Percentiles rank a stretch among this genome's conserved stretches.
These are phyloP conservation scores for Fragaria ananassa DNA, from an alignment of 306 rosid species.

Conservation along the genomic window DNA sequence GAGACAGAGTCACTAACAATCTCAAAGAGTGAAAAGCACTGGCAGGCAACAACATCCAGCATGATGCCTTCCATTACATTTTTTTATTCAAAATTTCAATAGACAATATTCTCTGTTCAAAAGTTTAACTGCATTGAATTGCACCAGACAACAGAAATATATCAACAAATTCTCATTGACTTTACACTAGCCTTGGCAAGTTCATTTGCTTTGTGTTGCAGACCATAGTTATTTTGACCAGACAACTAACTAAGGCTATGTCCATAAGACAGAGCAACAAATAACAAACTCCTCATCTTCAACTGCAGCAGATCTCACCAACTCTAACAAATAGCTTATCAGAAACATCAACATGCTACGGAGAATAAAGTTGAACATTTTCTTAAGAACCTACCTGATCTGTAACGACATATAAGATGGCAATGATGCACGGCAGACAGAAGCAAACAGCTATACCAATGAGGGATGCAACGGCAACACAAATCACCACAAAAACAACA, in stretches of 20 bases:
- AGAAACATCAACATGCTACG: neutral
- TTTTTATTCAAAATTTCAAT: neutral
- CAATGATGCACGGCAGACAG: conserved; percentile 91
- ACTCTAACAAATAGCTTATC: neutral
- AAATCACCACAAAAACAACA: conserved; percentile 70
- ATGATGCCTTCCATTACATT: neutral
- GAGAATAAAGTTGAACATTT: neutral
- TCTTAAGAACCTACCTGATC: conserved; percentile 58
- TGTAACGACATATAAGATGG: conserved; percentile 57
- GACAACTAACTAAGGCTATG: neutral
- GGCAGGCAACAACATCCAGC: neutral
- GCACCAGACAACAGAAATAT: neutral
- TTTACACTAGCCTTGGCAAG: neutral
- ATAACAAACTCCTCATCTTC: neutral
- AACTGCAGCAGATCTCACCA: neutral
- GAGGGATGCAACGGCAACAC: conserved; percentile 78
- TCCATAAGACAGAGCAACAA: neutral
- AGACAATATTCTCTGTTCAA: neutral
- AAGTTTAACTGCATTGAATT: neutral
- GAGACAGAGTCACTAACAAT: neutral
- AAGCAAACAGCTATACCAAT: conserved; percentile 95
- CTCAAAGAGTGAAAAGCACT: neutral
- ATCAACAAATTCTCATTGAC: neutral
- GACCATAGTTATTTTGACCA: neutral
- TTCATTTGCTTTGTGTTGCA: neutral